Evolutionary conservation across 352 stramenopile species (phyloP).

Genomic region (Phytophthora pistaciae): DNA sequence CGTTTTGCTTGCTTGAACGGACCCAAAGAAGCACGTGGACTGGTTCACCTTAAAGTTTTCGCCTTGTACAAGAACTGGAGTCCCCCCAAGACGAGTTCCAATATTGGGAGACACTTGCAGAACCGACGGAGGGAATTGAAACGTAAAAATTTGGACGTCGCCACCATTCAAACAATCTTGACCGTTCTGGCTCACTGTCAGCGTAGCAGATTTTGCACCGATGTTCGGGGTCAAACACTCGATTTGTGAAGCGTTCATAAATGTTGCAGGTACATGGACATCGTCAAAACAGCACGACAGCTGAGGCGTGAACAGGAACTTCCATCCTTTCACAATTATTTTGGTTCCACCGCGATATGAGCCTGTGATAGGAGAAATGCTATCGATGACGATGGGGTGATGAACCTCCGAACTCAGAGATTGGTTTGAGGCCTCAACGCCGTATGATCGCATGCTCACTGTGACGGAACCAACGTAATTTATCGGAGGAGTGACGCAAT

Average conservation of each 20-base stretch:
- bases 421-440: slow-evolving; percentile 1
- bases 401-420: slow-evolving; percentile 40
- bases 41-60: slow-evolving; percentile 50
- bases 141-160: slow-evolving; percentile 45
- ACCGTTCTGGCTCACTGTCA: slow-evolving; percentile 71
- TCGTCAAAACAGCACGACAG: slow-evolving; percentile 78
- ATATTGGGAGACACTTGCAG: slow-evolving; percentile 37
- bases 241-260: slow-evolving; percentile 70
- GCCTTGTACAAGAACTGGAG: slow-evolving; percentile 47
- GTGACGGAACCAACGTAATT: slow-evolving; percentile 8
- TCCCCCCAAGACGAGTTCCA: slow-evolving; percentile 65
- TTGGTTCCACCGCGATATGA: slow-evolving; percentile 50
- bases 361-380: slow-evolving; percentile 38
- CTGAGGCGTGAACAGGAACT: slow-evolving; percentile 59
- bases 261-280: slow-evolving; percentile 56
- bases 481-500: slow-evolving; percentile 40
- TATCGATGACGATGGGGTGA: slow-evolving; percentile 31
- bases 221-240: slow-evolving; percentile 59
- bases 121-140: slow-evolving; percentile 45
- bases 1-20: slow-evolving; percentile 14
- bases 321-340: slow-evolving; percentile 51
- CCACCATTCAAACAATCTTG: slow-evolving; percentile 60
- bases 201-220: slow-evolving; percentile 16
- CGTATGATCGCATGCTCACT: slow-evolving; percentile 37
- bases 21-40: slow-evolving; percentile 52